These are phyloP conservation scores for Cicer bijugum DNA, from an alignment of 306 rosid species.

Conservation along the genomic window DNA sequence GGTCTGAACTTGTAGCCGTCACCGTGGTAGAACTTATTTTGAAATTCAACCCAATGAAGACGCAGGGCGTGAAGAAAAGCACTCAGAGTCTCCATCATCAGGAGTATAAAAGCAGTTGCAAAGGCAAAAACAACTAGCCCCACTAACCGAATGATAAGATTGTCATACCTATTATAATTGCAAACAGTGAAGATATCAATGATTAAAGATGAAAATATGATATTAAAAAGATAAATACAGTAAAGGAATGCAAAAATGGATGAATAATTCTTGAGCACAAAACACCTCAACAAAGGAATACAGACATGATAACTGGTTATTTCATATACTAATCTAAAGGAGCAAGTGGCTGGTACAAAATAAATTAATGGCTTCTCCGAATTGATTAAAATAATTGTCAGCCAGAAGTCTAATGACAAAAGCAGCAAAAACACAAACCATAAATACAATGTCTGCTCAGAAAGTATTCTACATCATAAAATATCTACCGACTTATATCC, in stretches of 20 bases:
- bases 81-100: conserved; percentile 97
- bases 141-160: conserved; percentile 74
- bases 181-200: conserved; percentile 37
- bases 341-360: neutral
- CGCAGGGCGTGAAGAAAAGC: conserved; percentile 99
- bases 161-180: conserved; percentile 76
- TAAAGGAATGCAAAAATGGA: conserved; percentile 6
- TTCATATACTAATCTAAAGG: conserved; percentile 1
- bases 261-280: neutral
- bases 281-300: neutral
- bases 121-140: conserved; percentile 93
- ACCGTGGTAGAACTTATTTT: conserved; percentile 90
- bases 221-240: neutral
- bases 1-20: conserved; percentile 97
- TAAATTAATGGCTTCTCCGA: neutral
- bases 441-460: neutral
- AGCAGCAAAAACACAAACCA: neutral
- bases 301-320: neutral
- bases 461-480: conserved; percentile 3
- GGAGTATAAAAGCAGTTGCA: conserved; percentile 95
- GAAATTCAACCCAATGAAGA: conserved; percentile 99
- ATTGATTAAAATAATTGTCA: conserved; percentile 1
- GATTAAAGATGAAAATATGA: conserved; percentile 13
- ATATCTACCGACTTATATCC: neutral
- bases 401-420: neutral